Evolutionary conservation across 805 yeast species (phyloP), one percentile per base, ranked within the genome.

Genomic region (Kuraishia borneana): DNA sequence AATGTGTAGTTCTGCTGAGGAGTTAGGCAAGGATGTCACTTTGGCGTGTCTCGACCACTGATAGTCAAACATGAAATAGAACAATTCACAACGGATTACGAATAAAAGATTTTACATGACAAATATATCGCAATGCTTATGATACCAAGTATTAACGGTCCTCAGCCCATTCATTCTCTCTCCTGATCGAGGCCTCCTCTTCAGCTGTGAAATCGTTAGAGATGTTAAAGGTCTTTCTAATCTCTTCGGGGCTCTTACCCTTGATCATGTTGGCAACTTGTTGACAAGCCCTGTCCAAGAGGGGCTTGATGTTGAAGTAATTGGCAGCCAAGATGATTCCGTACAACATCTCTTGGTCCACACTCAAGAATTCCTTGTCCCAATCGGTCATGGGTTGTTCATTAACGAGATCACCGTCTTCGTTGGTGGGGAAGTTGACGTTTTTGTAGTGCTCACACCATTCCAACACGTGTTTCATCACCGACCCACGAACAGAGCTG

Each of bases 381-480:
- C 97, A 89, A 31, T 87, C 87, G 41, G 82, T 89, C 34, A 89
- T 85, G 3, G 95, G 96, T 2, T 87, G 85, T n/a, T 89, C 70
- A 52, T 83, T 83, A 54, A 82, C 76, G 18, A 83, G 72, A 45
- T 84, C 94, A 35, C 81, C 88, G 42, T 84, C 95, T 35, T 79
- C 88, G 32, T 70, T 76, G 41, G 77, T 85, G 14, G 83, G 83
- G 57, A 78, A 78, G 14, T 65, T 65, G 7, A 82, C 71, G 52
- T 83, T 87, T 55, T 79, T 82, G 64, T 89, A 96, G 55, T 89
- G 92, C 50, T 83, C 94, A 48, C 96, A 87, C 94, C 96, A 89
- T 53, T 89, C 95, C 35, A 89, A 65, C n/a, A 89, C 89, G 53
- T 87, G 85, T 54, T 81, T 75, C 59, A 89, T 67, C 16, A 89